phyloP scores from a whole-genome alignment of 768 basidiomycete species.

The Trametes cubensis region DNA sequence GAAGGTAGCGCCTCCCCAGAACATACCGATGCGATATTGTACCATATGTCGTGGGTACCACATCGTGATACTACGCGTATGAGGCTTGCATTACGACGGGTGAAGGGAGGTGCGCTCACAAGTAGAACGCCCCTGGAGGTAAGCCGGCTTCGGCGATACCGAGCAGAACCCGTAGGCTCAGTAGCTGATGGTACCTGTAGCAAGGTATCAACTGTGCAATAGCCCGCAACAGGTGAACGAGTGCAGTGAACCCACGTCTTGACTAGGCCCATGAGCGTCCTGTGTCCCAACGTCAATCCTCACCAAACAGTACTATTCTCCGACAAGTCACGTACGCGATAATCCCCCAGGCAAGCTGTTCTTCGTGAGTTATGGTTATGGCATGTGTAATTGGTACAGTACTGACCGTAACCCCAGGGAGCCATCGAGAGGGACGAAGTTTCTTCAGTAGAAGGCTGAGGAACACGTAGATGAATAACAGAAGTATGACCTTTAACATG shows the following conservation, averaged over 20 bases:
- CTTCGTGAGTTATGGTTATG: background rate
- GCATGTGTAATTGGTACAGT: background rate
- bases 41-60: slow-evolving; percentile 35
- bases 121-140: slow-evolving; percentile 73
- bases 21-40: slow-evolving; percentile 32
- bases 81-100: background rate
- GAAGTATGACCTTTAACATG: slow-evolving; percentile 54
- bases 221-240: background rate
- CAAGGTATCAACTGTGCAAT: background rate
- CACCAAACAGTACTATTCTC: background rate
- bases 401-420: slow-evolving; percentile 63
- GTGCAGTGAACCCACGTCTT: slow-evolving; percentile 46
- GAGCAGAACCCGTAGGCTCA: slow-evolving; percentile 57
- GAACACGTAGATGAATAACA: background rate
- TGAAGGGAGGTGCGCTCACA: slow-evolving; percentile 39
- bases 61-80: slow-evolving; percentile 4
- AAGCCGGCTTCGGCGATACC: slow-evolving; percentile 70
- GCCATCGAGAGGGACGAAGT: slow-evolving; percentile 70
- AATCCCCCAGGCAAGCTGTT: slow-evolving; percentile 61
- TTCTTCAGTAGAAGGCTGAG: slow-evolving; percentile 54
- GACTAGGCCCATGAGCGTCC: slow-evolving; percentile 67
- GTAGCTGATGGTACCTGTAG: slow-evolving; percentile 59
- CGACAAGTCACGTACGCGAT: slow-evolving; percentile 47
- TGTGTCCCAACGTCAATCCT: slow-evolving; percentile 24
- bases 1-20: slow-evolving; percentile 33